A percentile compares a stretch with the other conserved stretches of the same genome.
Evolutionary conservation across 2,329 filamentous ascomycete genomes (phyloP).

Genomic region (Paecilomyces formosus): DNA sequence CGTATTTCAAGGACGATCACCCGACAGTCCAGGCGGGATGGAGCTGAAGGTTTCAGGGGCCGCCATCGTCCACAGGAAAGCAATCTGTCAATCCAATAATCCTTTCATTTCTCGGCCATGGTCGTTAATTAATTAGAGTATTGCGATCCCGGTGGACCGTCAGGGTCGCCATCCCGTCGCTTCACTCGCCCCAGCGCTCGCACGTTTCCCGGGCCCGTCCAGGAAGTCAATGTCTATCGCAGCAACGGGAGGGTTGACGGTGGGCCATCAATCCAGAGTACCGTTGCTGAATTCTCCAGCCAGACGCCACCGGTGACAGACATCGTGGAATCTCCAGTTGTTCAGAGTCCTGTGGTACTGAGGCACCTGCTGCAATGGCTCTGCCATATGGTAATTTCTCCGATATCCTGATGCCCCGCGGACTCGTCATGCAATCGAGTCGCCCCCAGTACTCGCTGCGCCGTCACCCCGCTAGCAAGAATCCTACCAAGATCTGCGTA

Average conservation of each 20-base stretch:
- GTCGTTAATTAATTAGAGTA: too few species aligned
- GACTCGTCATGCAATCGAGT: not conserved
- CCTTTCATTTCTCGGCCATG: not conserved
- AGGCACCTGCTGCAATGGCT: not conserved
- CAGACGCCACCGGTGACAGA: not conserved
- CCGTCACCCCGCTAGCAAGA: not conserved
- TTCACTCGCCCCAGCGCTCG: not conserved
- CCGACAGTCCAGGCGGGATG: not conserved
- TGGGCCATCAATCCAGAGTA: not conserved
- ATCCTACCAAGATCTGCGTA: not conserved
- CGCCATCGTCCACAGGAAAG: not conserved
- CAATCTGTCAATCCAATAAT: not conserved
- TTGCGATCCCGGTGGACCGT: not conserved
- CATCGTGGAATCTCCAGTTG: not conserved
- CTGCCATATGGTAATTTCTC: not conserved
- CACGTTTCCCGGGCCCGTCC: not conserved
- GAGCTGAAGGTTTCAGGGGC: not conserved
- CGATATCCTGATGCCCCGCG: not conserved
- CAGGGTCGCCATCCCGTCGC: not conserved
- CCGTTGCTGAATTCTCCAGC: not conserved
- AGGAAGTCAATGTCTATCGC: not conserved
- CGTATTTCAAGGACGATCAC: not conserved
- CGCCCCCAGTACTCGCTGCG: not conserved
- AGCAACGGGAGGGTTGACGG: not conserved
- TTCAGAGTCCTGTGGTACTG: too few species aligned